A percentile compares a stretch with the other conserved stretches of the same genome.
These are phyloP conservation scores for Raffaelea deltoideospora DNA, from an alignment of 2,329 filamentous ascomycete species.

Conservation along the genomic window DNA sequence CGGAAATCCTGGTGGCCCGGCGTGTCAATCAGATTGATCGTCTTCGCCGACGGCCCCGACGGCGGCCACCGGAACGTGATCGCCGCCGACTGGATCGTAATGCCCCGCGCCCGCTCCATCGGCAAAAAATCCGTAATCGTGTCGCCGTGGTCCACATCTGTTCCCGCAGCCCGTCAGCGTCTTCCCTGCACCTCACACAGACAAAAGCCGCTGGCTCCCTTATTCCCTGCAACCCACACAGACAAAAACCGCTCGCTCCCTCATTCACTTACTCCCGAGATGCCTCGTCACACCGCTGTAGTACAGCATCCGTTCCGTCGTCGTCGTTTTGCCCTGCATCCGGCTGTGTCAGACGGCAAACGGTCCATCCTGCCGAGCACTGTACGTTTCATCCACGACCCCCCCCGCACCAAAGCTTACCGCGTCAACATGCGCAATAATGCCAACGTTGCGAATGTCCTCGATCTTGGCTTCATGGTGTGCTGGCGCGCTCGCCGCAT, in stretches of 20 bases:
- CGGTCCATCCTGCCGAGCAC: not conserved
- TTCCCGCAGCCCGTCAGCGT: too few relatives aligned
- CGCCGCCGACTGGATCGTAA: slow-evolving; percentile 94
- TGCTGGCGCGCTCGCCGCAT: slow-evolving; percentile 1
- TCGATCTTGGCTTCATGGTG: slow-evolving; percentile 28
- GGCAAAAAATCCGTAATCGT: slow-evolving; percentile 96
- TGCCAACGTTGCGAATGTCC: slow-evolving; percentile 84
- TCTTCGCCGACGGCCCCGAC: slow-evolving; percentile 34
- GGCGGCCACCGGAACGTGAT: slow-evolving; percentile 88
- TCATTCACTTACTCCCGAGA: slow-evolving; percentile 58
- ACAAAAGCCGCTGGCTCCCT: too few relatives aligned
- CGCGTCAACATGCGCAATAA: slow-evolving; percentile 97
- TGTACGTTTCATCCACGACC: too few relatives aligned
- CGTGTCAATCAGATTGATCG: slow-evolving; percentile 87
- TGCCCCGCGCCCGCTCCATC: slow-evolving; percentile 78
- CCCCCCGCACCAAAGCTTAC: slow-evolving; percentile 30
- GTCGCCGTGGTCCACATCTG: slow-evolving; percentile 88
- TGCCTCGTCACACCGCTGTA: slow-evolving; percentile 81
- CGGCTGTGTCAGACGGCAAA: not conserved
- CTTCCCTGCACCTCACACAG: too few relatives aligned
- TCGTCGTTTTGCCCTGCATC: slow-evolving; percentile 76
- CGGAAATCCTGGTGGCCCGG: slow-evolving; percentile 96
- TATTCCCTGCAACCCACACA: too few relatives aligned
- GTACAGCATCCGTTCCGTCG: slow-evolving; percentile 97
- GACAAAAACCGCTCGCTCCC: too few relatives aligned